Conservation (phyloP, 345 rosid species). For the Boechera divaricarpa region DNA sequence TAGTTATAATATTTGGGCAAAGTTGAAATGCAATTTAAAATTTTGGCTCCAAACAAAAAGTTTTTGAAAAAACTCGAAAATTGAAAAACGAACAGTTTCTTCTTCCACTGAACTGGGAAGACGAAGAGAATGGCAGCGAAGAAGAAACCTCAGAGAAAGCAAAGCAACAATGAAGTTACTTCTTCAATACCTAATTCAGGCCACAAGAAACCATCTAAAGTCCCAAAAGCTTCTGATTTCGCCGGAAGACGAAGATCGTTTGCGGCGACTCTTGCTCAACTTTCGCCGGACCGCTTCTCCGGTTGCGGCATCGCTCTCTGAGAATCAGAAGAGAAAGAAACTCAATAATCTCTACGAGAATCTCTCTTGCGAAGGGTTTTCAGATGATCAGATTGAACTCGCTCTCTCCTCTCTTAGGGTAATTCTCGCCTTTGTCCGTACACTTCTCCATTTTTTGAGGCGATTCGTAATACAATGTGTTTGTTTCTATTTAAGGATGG, state of each 20-base stretch:
- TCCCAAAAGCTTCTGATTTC: conserved; percentile 78
- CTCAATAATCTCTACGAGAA: conserved; percentile 71
- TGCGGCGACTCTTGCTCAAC: conserved; percentile 82
- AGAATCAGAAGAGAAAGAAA: conserved; percentile 69
- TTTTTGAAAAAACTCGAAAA: not conserved
- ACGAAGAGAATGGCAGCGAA: conserved; percentile 69
- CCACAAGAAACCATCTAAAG: conserved; percentile 50
- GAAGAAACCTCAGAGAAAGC: conserved; percentile 65
- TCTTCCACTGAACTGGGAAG: not conserved
- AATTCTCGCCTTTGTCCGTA: not conserved
- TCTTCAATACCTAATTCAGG: conserved; percentile 4
- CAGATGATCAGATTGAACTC: conserved; percentile 82
- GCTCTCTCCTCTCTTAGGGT: conserved; percentile 88
- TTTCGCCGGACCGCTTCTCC: conserved; percentile 49
- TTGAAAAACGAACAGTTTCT: not conserved
- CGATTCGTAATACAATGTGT: conserved; percentile 14
- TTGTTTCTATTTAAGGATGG: conserved; percentile 56
- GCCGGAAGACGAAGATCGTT: conserved; percentile 83
- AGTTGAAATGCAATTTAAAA: not conserved
- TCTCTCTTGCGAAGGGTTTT: conserved; percentile 91
- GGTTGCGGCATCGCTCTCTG: conserved; percentile 53
- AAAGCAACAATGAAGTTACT: conserved; percentile 40
- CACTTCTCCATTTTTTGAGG: not conserved
- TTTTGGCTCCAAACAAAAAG: conserved; percentile 1
- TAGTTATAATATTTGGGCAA: not conserved